Conservation (phyloP, 176 grass and related monocot species). For the Phragmites australis region DNA sequence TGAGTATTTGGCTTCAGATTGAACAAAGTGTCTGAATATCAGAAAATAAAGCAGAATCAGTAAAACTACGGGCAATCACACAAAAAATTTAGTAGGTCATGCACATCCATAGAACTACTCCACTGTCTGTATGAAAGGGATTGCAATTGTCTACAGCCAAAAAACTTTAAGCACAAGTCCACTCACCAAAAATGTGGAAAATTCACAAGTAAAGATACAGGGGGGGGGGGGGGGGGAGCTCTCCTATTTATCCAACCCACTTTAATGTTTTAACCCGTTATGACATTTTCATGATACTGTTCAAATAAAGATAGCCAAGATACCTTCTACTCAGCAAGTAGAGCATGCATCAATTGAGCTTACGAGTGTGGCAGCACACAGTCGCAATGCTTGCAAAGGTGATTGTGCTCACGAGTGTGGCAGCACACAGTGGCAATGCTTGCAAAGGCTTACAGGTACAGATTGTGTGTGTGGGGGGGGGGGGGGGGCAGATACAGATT, state of each 20-base stretch:
- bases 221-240: too few relatives aligned
- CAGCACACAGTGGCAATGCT: not conserved
- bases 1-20: conserved; percentile 61
- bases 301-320: not conserved
- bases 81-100: conserved; percentile 13
- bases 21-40: conserved; percentile 55
- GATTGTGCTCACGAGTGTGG: not conserved
- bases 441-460: too few relatives aligned
- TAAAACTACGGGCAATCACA: conserved; percentile 1
- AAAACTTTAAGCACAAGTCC: not conserved
- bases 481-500: conserved; percentile 23
- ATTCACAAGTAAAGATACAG: too few relatives aligned
- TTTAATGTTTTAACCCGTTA: not conserved
- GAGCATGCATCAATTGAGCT: too few relatives aligned
- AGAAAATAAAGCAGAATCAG: conserved; percentile 18
- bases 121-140: not conserved
- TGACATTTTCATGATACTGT: not conserved
- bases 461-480: too few relatives aligned
- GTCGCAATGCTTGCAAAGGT: not conserved
- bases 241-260: not conserved
- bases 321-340: not conserved
- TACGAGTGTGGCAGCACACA: too few relatives aligned
- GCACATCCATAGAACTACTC: not conserved
- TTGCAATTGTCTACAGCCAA: conserved; percentile 7
- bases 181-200: not conserved